Conservation (phyloP, 78 protist genomes). For the Dictyostelium firmibasis region DNA sequence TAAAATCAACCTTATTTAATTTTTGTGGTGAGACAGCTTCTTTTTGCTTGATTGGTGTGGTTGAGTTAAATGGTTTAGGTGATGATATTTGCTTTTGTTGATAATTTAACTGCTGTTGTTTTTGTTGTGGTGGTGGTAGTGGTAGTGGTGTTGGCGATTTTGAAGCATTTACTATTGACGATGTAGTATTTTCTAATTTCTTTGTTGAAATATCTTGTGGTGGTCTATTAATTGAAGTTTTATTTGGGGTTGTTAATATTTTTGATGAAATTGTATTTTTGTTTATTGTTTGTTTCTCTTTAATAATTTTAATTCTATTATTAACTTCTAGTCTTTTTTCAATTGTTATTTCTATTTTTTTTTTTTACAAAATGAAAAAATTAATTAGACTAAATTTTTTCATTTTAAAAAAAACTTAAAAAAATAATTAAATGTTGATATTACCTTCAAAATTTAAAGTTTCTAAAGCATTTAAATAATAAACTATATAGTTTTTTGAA, state of each 20-base stretch:
- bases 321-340: not conserved
- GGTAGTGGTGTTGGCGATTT: not conserved
- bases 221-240: not conserved
- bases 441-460: conserved; percentile 7
- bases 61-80: not conserved
- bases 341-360: not conserved
- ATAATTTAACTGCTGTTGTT: too few relatives aligned
- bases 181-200: not conserved
- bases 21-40: not conserved
- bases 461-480: not conserved
- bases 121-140: too few relatives aligned
- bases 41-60: not conserved
- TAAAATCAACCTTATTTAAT: not conserved
- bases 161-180: not conserved
- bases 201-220: not conserved
- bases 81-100: not conserved
- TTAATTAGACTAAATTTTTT: too few relatives aligned
- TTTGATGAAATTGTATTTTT: not conserved
- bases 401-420: too few relatives aligned
- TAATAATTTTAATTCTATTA: not conserved
- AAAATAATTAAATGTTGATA: too few relatives aligned
- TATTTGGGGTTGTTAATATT: not conserved
- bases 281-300: not conserved
- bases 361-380: too few relatives aligned
- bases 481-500: not conserved